Conservation (phyloP, 2,329 filamentous ascomycete species). For the Aspergillus persii region DNA sequence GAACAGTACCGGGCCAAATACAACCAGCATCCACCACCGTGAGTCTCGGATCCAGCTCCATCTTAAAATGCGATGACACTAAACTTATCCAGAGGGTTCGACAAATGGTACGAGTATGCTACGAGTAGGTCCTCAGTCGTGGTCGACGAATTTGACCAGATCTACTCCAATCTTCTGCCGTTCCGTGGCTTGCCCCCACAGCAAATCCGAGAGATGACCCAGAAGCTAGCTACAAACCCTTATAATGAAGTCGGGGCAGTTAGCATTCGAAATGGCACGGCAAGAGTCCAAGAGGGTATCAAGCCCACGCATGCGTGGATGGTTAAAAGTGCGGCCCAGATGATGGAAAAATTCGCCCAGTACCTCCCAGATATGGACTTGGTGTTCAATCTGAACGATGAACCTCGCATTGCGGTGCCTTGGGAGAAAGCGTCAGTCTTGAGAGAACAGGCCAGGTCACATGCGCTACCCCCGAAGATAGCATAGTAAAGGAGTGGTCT, state of each 20-base stretch:
- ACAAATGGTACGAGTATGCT: conserved; percentile 60
- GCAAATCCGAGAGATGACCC: conserved; percentile 53
- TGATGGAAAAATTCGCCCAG: conserved; percentile 55
- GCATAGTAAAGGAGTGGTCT: conserved; percentile 36
- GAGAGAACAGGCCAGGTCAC: conserved; percentile 27
- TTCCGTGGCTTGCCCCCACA: conserved; percentile 54
- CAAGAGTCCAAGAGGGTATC: conserved; percentile 50
- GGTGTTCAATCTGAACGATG: conserved; percentile 62
- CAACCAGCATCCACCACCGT: conserved; percentile 55
- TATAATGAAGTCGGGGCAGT: conserved; percentile 58
- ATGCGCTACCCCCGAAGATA: conserved; percentile 18
- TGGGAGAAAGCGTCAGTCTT: conserved; percentile 43
- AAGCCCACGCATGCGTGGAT: conserved; percentile 58
- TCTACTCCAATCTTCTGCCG: conserved; percentile 55
- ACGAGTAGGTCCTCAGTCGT: conserved; percentile 50
- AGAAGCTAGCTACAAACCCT: conserved; percentile 52
- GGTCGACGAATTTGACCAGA: conserved; percentile 61
- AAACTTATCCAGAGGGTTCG: conserved; percentile 46
- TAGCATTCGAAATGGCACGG: conserved; percentile 54
- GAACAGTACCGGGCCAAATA: conserved; percentile 54
- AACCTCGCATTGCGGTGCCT: conserved; percentile 56
- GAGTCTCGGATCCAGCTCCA: conserved; percentile 15
- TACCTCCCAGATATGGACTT: conserved; percentile 63
- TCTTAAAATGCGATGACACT: conserved; percentile 7
- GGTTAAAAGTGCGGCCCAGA: conserved; percentile 52